These are phyloP conservation scores for Colletotrichum lentis DNA, from an alignment of 2,329 filamentous ascomycete species.

Conservation along the genomic window DNA sequence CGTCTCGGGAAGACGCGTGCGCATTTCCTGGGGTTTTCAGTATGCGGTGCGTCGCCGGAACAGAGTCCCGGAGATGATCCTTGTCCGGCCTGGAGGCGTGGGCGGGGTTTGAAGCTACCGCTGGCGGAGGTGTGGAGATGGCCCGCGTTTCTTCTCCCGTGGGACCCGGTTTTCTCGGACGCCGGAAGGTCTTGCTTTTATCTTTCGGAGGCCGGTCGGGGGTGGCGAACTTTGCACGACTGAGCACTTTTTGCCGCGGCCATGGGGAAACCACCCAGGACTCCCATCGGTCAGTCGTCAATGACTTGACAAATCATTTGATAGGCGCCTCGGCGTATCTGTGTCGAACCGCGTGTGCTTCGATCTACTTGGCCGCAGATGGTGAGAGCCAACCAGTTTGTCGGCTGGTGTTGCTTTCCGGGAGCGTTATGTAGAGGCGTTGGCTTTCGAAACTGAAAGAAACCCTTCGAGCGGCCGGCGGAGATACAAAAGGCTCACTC, in stretches of 20 bases:
- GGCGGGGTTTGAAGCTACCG: background rate
- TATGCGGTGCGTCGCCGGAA: no score
- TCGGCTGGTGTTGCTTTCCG: no score
- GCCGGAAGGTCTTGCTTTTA: background rate
- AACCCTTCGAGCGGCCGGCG: no score
- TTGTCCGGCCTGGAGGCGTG: background rate
- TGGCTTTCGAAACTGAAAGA: background rate
- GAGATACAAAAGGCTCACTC: background rate
- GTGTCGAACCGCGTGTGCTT: no score
- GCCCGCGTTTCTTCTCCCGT: background rate
- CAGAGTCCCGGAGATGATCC: background rate
- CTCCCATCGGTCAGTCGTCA: background rate
- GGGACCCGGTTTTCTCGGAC: background rate
- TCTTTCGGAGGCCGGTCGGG: background rate
- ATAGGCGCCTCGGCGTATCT: no score
- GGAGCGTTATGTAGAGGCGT: no score
- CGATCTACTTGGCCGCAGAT: no score
- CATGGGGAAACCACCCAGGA: background rate
- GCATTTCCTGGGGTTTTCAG: background rate
- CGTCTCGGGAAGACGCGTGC: background rate
- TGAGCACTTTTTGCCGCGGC: no score
- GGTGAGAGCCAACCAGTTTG: no score
- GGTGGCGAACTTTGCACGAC: background rate
- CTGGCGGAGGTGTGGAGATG: background rate
- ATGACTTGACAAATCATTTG: background rate